Conservation (phyloP, 495 filamentous ascomycete genomes). For the Margaritispora aquatica region DNA sequence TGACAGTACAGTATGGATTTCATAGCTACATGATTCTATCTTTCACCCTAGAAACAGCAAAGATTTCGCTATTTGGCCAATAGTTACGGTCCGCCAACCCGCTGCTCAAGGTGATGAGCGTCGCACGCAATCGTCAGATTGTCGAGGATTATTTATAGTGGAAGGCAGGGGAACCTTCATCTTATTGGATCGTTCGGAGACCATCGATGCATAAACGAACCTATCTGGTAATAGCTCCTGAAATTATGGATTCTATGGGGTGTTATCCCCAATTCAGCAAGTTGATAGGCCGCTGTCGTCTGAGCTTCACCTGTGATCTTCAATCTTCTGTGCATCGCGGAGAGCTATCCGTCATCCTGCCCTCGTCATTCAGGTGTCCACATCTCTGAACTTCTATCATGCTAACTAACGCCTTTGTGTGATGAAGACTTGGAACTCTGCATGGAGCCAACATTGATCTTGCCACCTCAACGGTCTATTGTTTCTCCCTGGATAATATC, state of each 20-base stretch:
- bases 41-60: background rate
- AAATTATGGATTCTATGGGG: background rate
- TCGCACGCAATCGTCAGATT: background rate
- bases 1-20: background rate
- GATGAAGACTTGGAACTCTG: background rate
- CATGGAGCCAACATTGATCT: background rate
- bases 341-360: conserved; percentile 1
- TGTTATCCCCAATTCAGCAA: background rate
- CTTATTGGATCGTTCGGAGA: background rate
- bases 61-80: background rate
- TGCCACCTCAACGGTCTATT: too few relatives aligned
- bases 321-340: conserved; percentile 4
- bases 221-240: background rate
- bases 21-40: background rate
- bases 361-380: background rate
- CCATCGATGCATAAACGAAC: background rate
- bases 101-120: background rate
- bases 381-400: background rate
- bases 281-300: background rate
- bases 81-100: background rate
- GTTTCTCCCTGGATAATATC: too few relatives aligned
- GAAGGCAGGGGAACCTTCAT: background rate
- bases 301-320: conserved; percentile 4
- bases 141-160: background rate
- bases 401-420: background rate